These are phyloP conservation scores for Houttuynia cordata DNA, from an alignment of 164 flowering plant genomes.

Conservation along the genomic window DNA sequence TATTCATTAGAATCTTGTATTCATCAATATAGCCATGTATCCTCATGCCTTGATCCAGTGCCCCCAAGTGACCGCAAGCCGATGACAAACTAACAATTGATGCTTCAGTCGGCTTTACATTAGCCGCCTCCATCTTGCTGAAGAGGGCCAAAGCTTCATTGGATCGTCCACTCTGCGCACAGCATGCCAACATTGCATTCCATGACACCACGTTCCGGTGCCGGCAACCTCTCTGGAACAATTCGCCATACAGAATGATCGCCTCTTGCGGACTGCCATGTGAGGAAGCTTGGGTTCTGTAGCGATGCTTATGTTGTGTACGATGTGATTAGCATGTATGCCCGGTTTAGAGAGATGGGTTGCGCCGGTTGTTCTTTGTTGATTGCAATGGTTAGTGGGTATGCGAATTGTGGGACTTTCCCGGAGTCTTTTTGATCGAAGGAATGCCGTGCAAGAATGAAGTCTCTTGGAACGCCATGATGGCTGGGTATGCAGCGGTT, in stretches of 20 bases:
- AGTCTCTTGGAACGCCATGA: constrained; percentile 26
- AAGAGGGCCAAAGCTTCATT: constrained; percentile 17
- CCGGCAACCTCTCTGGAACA: constrained; percentile 10
- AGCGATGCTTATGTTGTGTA: constrained; percentile 17
- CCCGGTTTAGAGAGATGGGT: constrained; percentile 7
- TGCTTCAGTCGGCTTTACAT: constrained; percentile 24
- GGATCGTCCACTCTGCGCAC: constrained; percentile 18
- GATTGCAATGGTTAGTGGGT: constrained; percentile 20
- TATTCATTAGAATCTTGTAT: constrained; percentile 11
- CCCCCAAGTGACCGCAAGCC: constrained; percentile 26
- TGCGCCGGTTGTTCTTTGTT: constrained; percentile 13
- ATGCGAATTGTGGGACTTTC: constrained; percentile 11
- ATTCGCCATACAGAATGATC: constrained; percentile 8
- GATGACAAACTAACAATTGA: constrained; percentile 26
- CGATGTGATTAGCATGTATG: constrained; percentile 13
- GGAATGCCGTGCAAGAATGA: constrained; percentile 21
- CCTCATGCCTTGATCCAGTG: constrained; percentile 16
- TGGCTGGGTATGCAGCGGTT: constrained; percentile 15
- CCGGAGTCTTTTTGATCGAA: constrained; percentile 12
- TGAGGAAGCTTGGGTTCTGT: constrained; percentile 13
- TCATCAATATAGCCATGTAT: constrained; percentile 11
- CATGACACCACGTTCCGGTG: constrained; percentile 20
- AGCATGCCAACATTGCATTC: constrained; percentile 24
- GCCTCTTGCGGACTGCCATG: constrained; percentile 19
- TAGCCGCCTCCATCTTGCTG: constrained; percentile 18